A percentile compares a stretch with the other conserved stretches of the same genome.
Conservation (phyloP, 2,329 filamentous ascomycete species). For the Penicillium hesseltinei region DNA sequence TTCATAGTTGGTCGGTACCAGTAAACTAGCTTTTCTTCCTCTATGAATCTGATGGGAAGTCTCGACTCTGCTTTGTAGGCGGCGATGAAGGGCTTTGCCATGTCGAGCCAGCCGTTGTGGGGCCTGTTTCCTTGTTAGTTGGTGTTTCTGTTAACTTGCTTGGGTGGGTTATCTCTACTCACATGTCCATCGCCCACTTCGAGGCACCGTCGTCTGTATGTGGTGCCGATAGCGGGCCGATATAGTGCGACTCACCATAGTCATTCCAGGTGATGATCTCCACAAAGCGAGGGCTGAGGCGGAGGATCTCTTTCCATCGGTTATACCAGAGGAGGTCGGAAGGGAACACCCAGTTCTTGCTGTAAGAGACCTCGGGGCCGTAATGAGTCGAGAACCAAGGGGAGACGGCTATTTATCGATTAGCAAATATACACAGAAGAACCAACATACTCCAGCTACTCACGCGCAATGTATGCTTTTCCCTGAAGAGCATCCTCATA, state of each 20-base stretch:
- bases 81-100: constrained; percentile 54
- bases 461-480: constrained; percentile 52
- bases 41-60: constrained; percentile 39
- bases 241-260: constrained; percentile 57
- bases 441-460: constrained; percentile 14
- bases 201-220: constrained; percentile 42
- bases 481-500: constrained; percentile 35
- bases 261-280: constrained; percentile 52
- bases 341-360: constrained; percentile 54
- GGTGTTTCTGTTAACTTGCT: neutral
- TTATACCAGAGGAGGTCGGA: constrained; percentile 47
- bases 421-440: neutral
- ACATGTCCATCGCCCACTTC: constrained; percentile 53
- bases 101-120: constrained; percentile 54
- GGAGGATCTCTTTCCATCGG: constrained; percentile 45
- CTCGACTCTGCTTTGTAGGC: constrained; percentile 52
- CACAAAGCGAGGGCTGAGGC: constrained; percentile 48
- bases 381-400: constrained; percentile 55
- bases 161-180: constrained; percentile 14
- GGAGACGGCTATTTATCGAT: constrained; percentile 36
- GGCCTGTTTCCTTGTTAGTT: constrained; percentile 36
- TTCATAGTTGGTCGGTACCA: constrained; percentile 56
- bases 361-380: constrained; percentile 45
- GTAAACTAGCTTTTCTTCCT: constrained; percentile 53
- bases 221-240: constrained; percentile 49